These are phyloP conservation scores for Allantophomopsis cytisporea DNA, from an alignment of 2,329 filamentous ascomycete genomes.

Conservation along the genomic window DNA sequence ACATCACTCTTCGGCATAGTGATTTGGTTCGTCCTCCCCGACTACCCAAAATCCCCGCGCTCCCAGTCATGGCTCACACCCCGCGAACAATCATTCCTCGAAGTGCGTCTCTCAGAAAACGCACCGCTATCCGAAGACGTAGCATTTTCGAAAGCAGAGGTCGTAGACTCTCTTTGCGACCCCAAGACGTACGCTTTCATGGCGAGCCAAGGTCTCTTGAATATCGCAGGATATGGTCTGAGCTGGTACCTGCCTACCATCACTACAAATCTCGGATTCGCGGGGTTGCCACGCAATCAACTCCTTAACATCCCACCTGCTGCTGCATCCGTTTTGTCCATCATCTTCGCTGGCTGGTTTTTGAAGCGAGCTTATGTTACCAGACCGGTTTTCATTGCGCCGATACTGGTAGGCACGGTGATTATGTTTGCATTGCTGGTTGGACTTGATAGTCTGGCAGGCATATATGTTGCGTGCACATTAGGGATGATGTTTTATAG, in stretches of 20 bases:
- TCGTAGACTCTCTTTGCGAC: constrained; percentile 20
- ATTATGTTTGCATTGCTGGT: constrained; percentile 29
- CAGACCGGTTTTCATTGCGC: constrained; percentile 24
- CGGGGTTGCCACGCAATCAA: constrained; percentile 26
- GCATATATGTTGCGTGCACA: constrained; percentile 28
- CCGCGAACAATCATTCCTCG: constrained; percentile 25
- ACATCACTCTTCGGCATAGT: constrained; percentile 25
- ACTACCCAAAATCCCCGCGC: constrained; percentile 26
- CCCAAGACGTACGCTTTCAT: constrained; percentile 22
- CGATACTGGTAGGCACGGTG: constrained; percentile 25
- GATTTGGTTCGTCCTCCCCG: constrained; percentile 25
- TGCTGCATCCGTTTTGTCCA: constrained; percentile 22
- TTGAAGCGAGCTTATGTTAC: constrained; percentile 24
- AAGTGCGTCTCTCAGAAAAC: constrained; percentile 22
- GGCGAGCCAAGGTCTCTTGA: constrained; percentile 22
- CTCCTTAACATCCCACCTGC: constrained; percentile 30
- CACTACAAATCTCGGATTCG: constrained; percentile 26
- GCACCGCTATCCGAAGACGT: constrained; percentile 23
- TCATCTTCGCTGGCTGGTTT: constrained; percentile 25
- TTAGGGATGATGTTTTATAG: constrained; percentile 29
- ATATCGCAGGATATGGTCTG: constrained; percentile 25
- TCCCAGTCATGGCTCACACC: constrained; percentile 22
- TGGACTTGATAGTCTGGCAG: constrained; percentile 21
- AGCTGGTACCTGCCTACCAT: constrained; percentile 27
- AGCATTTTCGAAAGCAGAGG: constrained; percentile 20